Evolutionary conservation across 176 grass and related monocot species (phyloP), one percentile per base, ranked within the genome.

Genomic region (Juncus effusus): DNA sequence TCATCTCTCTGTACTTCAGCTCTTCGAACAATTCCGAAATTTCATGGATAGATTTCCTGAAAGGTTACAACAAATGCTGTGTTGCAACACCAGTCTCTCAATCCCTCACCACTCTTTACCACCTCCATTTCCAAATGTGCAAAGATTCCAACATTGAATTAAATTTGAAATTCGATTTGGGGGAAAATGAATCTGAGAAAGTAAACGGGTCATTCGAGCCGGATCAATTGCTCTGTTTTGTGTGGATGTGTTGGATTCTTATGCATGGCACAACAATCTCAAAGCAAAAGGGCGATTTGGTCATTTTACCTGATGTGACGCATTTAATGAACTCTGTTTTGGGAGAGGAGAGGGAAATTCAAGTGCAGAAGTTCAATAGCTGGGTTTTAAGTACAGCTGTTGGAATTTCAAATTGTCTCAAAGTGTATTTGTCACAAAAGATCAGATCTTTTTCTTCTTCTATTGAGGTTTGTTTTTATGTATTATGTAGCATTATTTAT

Each of bases 181-280:
- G 35, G 12, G 82, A 76, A 14, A 80, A 62, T 3, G 82, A 54
- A 16, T 28, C 64, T 0, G 93, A 60, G n/a, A 97, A 97, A 75
- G 76, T 86, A 69, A 51, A 45, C 10, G 94, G 94, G 1, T 84
- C 84, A 39, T 74, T 97, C 5, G 45, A 65, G 19, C 62, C 66
- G 2, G 71, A 61, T 35, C 83, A 93, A 74, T 50, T 97, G 67
- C 62, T 85, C 7, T 40, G 77, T 55, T 66, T 97, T 57, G 64
- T 99, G 42, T 89, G 78, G 76, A 80, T 89, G 72, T 99, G 94
- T 72, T 93, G 88, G 94, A 65, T 84, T 71, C 83, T 99, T 80
- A 79, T 71, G 40, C 84, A 75, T 61, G 72, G 78, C 51, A 64
- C 67, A 10, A 44, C 56, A 55, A 54, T 50, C 6, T 15, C 72